phyloP scores from a whole-genome alignment of 169 alveolate species.

The Cryptosporidium ubiquitum region DNA sequence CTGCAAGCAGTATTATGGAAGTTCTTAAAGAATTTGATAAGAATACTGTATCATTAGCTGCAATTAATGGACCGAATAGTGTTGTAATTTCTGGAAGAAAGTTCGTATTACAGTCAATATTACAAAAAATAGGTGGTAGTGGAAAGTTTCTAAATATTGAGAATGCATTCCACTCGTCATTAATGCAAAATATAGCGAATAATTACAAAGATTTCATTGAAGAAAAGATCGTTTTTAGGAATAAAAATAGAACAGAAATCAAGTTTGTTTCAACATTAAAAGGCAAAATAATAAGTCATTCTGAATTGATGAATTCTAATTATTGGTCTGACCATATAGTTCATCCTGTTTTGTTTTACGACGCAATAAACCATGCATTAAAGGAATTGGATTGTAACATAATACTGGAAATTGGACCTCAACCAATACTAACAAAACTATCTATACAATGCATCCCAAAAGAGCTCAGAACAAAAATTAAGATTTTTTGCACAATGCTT shows the following conservation, averaged over 20 bases:
- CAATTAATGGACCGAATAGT: conserved; percentile 65
- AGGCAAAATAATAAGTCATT: not conserved
- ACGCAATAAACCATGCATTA: conserved; percentile 21
- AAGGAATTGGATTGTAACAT: not conserved
- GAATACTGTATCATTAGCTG: conserved; percentile 33
- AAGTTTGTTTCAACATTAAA: conserved; percentile 34
- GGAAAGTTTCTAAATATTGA: conserved; percentile 43
- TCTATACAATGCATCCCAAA: conserved; percentile 19
- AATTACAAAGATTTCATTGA: conserved; percentile 33
- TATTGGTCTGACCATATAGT: conserved; percentile 62
- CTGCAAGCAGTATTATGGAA: not conserved
- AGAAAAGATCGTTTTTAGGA: conserved; percentile 28
- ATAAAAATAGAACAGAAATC: not conserved
- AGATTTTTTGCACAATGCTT: conserved; percentile 8
- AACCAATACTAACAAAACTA: conserved; percentile 55
- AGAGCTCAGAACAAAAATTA: conserved; percentile 12
- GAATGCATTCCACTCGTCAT: conserved; percentile 52
- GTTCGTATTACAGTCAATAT: not conserved
- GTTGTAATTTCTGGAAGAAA: conserved; percentile 41
- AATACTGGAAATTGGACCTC: conserved; percentile 53
- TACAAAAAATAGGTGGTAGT: conserved; percentile 12
- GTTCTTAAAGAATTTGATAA: conserved; percentile 2
- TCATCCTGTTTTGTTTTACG: conserved; percentile 54
- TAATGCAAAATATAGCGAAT: conserved; percentile 14
- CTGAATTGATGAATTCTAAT: conserved; percentile 17